These are phyloP conservation scores for Olyra latifolia DNA, from an alignment of 176 grass and related monocot genomes.

Conservation along the genomic window DNA sequence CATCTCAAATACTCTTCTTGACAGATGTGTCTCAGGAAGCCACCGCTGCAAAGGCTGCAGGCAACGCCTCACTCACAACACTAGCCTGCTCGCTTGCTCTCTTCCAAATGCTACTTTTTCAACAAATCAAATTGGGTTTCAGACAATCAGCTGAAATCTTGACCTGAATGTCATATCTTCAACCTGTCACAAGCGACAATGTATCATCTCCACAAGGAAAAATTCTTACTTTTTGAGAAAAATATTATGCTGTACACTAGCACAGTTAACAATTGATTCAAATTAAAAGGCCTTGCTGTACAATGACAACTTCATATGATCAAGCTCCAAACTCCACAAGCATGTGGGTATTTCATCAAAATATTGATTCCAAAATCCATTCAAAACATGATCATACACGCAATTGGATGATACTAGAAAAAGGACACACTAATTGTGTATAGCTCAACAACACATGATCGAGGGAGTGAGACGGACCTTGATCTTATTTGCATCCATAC, in stretches of 20 bases:
- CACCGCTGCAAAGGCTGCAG: conserved; percentile 74
- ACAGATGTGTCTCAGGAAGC: conserved; percentile 87
- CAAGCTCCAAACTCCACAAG: not conserved
- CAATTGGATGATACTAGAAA: not conserved
- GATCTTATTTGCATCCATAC: conserved; percentile 1
- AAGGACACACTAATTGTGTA: not conserved
- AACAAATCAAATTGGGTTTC: conserved; percentile 30
- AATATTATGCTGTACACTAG: not conserved
- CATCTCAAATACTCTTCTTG: conserved; percentile 80
- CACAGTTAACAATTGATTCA: not conserved
- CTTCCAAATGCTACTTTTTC: not conserved
- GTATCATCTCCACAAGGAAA: not conserved
- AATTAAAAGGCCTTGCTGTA: not conserved
- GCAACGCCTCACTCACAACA: conserved; percentile 29
- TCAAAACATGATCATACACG: not conserved
- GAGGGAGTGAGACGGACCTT: not conserved
- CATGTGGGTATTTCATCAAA: not conserved
- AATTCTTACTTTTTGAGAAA: not conserved
- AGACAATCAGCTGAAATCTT: conserved; percentile 62
- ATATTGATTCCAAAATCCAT: not conserved
- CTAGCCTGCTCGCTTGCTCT: too few relatives aligned
- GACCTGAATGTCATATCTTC: conserved; percentile 11
- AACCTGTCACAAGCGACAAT: not conserved
- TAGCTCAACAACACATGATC: not conserved
- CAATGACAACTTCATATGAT: not conserved